phyloP scores from a whole-genome alignment of 2,329 filamentous ascomycete species.

The Microdochium nivale region DNA sequence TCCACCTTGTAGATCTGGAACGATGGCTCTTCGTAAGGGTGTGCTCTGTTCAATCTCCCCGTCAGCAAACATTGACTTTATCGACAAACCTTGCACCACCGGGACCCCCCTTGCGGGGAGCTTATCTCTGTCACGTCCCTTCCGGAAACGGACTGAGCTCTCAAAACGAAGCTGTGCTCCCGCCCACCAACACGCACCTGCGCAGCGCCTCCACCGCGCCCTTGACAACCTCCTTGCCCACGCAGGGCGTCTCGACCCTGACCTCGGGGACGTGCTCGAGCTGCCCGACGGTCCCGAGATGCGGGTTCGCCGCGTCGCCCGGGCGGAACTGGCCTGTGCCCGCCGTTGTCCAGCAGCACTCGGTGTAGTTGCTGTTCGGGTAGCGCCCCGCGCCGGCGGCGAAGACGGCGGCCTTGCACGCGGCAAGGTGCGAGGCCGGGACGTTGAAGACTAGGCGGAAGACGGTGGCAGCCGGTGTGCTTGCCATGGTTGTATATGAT shows the following conservation, averaged over 20 bases:
- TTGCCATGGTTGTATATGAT: conserved; percentile 1
- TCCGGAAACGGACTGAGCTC: too few species aligned
- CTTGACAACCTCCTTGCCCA: background rate
- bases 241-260: background rate
- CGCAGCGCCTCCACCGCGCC: background rate
- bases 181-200: background rate
- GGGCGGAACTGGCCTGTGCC: conserved; percentile 62
- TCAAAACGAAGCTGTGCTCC: too few species aligned
- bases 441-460: conserved; percentile 43
- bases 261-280: background rate
- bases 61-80: too few species aligned
- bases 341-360: conserved; percentile 39
- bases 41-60: too few species aligned
- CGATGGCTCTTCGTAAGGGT: too few species aligned
- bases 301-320: conserved; percentile 49
- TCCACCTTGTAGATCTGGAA: too few species aligned
- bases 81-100: too few species aligned
- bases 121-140: too few species aligned
- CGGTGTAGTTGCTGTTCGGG: conserved; percentile 44
- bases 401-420: conserved; percentile 47
- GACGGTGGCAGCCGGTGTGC: background rate
- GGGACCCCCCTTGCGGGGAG: too few species aligned
- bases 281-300: background rate
- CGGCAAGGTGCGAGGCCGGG: conserved; percentile 31
- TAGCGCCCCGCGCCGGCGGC: conserved; percentile 48